Conservation (phyloP, 768 basidiomycete species). For the Suillus clintonianus region DNA sequence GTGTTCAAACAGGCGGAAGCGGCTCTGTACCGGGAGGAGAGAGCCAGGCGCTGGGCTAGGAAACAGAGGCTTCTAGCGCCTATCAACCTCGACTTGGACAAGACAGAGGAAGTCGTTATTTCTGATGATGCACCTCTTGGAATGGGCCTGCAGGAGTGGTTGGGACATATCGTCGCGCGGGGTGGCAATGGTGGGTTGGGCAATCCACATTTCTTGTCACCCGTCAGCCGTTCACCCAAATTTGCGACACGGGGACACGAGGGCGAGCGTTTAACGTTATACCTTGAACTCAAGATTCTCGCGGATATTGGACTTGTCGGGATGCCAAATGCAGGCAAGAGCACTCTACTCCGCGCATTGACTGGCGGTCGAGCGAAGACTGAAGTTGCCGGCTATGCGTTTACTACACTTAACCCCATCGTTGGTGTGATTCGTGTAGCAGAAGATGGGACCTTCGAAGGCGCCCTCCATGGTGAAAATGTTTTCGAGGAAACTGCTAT, state of each 20-base stretch:
- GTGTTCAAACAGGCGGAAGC: constrained; percentile 74
- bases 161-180: constrained; percentile 67
- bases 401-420: constrained; percentile 94
- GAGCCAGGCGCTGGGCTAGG: constrained; percentile 53
- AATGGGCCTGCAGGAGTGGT: constrained; percentile 47
- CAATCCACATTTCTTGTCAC: constrained; percentile 81
- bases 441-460: constrained; percentile 76
- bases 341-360: constrained; percentile 86
- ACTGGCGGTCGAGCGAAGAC: constrained; percentile 84
- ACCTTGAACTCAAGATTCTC: constrained; percentile 88
- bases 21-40: constrained; percentile 58
- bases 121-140: constrained; percentile 66
- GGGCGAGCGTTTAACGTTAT: constrained; percentile 76
- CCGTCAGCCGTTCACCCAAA: constrained; percentile 77
- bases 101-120: constrained; percentile 40
- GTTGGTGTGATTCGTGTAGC: constrained; percentile 87
- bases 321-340: constrained; percentile 93
- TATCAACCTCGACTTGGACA: constrained; percentile 64
- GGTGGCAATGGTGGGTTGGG: constrained; percentile 86
- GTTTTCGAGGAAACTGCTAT: constrained; percentile 69
- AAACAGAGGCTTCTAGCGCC: constrained; percentile 44
- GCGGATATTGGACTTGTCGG: constrained; percentile 97
- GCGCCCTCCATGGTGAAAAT: constrained; percentile 46
- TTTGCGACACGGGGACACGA: constrained; percentile 78
- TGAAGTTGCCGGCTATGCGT: constrained; percentile 88